A percentile compares a stretch with the other conserved stretches of the same genome.
Evolutionary conservation across 345 rosid species (phyloP).

Genomic region (Corchorus capsularis): DNA sequence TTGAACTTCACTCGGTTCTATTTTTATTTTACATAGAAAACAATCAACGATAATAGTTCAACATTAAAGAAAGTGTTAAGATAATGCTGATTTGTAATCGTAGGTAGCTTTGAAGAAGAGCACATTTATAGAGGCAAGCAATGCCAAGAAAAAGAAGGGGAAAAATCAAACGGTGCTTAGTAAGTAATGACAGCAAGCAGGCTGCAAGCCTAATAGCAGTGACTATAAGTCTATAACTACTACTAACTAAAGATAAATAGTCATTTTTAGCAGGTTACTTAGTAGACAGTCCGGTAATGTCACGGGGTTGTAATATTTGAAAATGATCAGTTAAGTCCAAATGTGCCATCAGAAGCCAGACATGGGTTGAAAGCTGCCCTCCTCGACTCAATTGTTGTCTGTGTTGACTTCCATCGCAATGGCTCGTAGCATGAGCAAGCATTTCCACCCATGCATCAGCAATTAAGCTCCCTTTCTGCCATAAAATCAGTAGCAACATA

Average conservation of each 20-base stretch:
- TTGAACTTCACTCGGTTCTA: conserved; percentile 10
- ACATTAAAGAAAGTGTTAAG: too few species aligned
- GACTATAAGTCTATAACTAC: too few species aligned
- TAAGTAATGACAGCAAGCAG: too few species aligned
- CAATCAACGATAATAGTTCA: too few species aligned
- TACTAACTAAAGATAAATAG: too few species aligned
- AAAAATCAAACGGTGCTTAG: too few species aligned
- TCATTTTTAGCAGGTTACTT: background rate
- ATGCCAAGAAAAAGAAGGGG: too few species aligned
- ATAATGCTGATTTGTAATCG: too few species aligned
- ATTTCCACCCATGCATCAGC: conserved; percentile 50
- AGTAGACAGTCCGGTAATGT: background rate
- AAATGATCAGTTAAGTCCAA: background rate
- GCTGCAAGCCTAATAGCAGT: too few species aligned
- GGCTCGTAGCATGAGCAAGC: conserved; percentile 36
- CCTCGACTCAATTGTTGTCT: conserved; percentile 37
- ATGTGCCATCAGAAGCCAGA: background rate
- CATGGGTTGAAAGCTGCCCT: conserved; percentile 38
- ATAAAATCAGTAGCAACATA: background rate
- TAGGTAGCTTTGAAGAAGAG: too few species aligned
- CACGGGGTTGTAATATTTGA: background rate
- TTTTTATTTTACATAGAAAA: too few species aligned
- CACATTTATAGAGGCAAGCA: too few species aligned
- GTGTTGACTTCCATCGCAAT: conserved; percentile 36
- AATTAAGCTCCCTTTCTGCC: conserved; percentile 38